Evolutionary conservation across 345 rosid genomes (phyloP).

Genomic region (Fremontodendron californicum): DNA sequence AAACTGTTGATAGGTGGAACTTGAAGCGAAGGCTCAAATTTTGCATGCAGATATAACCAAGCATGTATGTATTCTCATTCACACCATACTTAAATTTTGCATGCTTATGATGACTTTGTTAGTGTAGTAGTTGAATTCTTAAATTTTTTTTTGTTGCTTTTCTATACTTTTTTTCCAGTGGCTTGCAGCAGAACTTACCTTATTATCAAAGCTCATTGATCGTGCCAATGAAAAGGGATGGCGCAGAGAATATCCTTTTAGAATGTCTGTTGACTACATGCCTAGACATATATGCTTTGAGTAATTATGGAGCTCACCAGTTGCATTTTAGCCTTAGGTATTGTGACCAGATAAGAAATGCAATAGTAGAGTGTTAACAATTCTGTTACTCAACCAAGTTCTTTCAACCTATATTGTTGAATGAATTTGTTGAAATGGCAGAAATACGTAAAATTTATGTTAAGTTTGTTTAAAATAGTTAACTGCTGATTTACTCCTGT

Average conservation of each 20-base stretch:
- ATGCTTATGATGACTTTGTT: background rate
- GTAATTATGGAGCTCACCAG: background rate
- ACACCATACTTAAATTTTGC: background rate
- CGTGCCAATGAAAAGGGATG: slow-evolving; percentile 87
- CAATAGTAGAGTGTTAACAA: background rate
- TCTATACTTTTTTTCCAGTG: slow-evolving; percentile 39
- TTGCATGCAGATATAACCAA: slow-evolving; percentile 74
- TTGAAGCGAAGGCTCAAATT: slow-evolving; percentile 54
- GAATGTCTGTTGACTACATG: slow-evolving; percentile 1
- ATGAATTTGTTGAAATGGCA: background rate
- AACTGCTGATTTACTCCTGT: background rate
- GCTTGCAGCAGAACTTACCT: slow-evolving; percentile 55
- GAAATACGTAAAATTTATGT: background rate
- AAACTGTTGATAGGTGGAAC: slow-evolving; percentile 43
- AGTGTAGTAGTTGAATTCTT: background rate
- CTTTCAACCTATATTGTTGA: background rate
- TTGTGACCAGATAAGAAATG: background rate
- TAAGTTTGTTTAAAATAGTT: background rate
- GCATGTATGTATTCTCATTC: slow-evolving; percentile 51
- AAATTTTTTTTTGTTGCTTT: background rate
- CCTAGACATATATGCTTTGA: background rate
- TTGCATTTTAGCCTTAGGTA: background rate
- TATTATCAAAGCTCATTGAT: slow-evolving; percentile 55
- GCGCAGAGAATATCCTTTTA: slow-evolving; percentile 91
- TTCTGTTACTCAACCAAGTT: background rate